These are phyloP conservation scores for Calocybe indica DNA, from an alignment of 768 basidiomycete genomes.

Conservation along the genomic window DNA sequence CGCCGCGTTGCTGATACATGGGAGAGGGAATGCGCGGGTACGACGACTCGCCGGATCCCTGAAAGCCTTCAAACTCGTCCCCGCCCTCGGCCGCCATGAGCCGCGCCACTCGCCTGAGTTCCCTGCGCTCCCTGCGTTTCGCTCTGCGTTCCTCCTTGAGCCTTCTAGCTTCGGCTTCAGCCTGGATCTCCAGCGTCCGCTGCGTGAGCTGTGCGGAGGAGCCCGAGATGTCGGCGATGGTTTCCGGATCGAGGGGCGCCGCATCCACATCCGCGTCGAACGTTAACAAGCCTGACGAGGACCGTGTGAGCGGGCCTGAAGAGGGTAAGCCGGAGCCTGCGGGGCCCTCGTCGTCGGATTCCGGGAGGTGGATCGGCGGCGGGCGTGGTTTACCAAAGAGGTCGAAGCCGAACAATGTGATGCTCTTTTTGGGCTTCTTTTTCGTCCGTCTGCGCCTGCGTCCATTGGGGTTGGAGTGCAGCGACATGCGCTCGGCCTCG, in stretches of 20 bases:
- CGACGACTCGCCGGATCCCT: conserved; percentile 28
- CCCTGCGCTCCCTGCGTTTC: conserved; percentile 22
- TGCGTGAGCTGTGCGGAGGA: conserved; percentile 35
- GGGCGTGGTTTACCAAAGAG: conserved; percentile 48
- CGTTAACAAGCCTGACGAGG: conserved; percentile 26
- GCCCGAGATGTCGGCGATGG: conserved; percentile 39
- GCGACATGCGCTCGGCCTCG: conserved; percentile 57
- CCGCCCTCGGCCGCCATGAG: conserved; percentile 26
- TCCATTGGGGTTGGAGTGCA: conserved; percentile 57
- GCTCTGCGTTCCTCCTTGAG: conserved; percentile 39
- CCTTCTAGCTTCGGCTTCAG: conserved; percentile 32
- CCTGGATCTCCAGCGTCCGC: conserved; percentile 31
- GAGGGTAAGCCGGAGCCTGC: conserved; percentile 7
- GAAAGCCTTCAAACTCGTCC: conserved; percentile 62
- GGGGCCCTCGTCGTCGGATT: conserved; percentile 40
- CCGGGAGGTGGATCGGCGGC: conserved; percentile 53
- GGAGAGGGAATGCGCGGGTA: conserved; percentile 6
- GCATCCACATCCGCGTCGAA: conserved; percentile 76
- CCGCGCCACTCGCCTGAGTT: conserved; percentile 26
- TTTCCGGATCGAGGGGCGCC: conserved; percentile 51
- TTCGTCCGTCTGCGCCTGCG: conserved; percentile 22
- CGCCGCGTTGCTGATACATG: too few relatives aligned
- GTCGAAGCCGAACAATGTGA: conserved; percentile 61
- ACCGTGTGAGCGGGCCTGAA: conserved; percentile 9
- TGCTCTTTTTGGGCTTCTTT: conserved; percentile 29